Evolutionary conservation across 257 asterid species (phyloP), one percentile per base, ranked within the genome.

Genomic region (Haberlea rhodopensis): DNA sequence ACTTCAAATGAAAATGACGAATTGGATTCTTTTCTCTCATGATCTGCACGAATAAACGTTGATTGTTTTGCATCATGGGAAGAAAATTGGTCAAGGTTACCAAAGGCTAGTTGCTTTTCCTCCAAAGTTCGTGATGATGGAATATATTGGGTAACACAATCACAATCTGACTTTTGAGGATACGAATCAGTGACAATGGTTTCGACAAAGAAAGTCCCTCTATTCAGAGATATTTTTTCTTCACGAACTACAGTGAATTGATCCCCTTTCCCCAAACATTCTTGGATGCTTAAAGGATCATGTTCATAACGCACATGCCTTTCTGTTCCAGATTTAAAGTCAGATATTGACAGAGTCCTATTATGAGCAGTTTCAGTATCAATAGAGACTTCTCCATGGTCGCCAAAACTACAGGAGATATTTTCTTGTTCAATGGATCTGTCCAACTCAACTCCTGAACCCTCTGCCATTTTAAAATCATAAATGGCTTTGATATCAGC

Each of bases 101-200:
- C 95, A 37, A 82, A 84, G 19, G 86, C 31, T 68, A 80, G 82
- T 62, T 80, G 83, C 71, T 86, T 88, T 74, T 78, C 81, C 66
- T 76, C 80, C 26, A 80, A 73, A 73, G 65, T 76, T 65, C 72
- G 78, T 61, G 87, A 65, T 53, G 75, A 71, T 56, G 62, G 65
- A 7, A 62, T 69, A 23, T 55, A 46, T 20, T 73, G 63, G 37
- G 58, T 61, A 65, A 56, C 66, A 53, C 48, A 53, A 16, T 55
- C 9, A 62, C 57, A 34, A 21, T 40, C 48, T 48, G 70, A 65
- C 11, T 63, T 73, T 40, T 51, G 79, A 52, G 82, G 69, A 69
- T 56, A 62, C 20, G 70, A 73, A 68, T 74, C 87, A 5, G 82
- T 54, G 15, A 73, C 71, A 29, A 46, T 16, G 53, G 56, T 64